phyloP scores from a whole-genome alignment of 148 eudicot genomes.

The Rhododendron mucronatum region DNA sequence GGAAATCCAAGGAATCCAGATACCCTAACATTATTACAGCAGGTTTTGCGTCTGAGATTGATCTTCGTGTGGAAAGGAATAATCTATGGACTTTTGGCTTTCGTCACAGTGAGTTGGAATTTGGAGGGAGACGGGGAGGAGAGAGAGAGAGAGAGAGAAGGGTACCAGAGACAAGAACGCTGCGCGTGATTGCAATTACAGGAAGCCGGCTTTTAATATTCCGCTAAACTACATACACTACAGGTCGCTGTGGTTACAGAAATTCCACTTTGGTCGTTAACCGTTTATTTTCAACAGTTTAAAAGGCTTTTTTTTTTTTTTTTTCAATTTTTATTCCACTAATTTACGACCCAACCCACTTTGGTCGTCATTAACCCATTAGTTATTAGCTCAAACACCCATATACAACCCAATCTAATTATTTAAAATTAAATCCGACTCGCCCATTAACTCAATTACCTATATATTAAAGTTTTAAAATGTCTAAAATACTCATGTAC shows the following conservation, averaged over 20 bases:
- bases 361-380: too few relatives aligned
- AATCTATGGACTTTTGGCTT: not conserved
- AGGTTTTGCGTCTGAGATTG: not conserved
- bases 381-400: too few relatives aligned
- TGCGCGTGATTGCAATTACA: not conserved
- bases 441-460: too few relatives aligned
- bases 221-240: not conserved
- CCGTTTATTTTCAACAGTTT: too few relatives aligned
- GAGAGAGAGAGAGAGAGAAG: not conserved
- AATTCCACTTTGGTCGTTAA: not conserved
- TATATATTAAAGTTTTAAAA: too few relatives aligned
- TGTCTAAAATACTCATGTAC: too few relatives aligned
- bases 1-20: slow-evolving; percentile 23
- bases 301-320: too few relatives aligned
- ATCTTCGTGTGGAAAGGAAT: not conserved
- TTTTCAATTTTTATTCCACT: too few relatives aligned
- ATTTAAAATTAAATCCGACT: too few relatives aligned
- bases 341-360: too few relatives aligned
- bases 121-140: not conserved
- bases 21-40: not conserved
- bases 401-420: too few relatives aligned
- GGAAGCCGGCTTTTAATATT: not conserved
- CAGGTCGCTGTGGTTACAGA: not conserved
- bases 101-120: not conserved
- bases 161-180: not conserved